Base-by-base conservation (phyloP, 1,284 basidiomycete species). In the Peniophora sp. region DNA sequence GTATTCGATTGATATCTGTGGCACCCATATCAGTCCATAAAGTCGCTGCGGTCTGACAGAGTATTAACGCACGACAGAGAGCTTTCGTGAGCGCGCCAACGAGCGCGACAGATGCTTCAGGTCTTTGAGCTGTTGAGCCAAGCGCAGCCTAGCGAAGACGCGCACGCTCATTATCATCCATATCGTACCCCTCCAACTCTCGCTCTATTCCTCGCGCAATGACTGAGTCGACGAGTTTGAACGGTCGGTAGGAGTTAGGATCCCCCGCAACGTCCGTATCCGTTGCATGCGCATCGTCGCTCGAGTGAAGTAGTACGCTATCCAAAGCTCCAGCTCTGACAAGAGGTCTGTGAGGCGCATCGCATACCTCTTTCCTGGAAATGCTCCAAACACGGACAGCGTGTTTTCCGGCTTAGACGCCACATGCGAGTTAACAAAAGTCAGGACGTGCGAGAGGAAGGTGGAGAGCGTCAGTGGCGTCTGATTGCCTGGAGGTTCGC, bases 351-450 rank as follows among this genome's bases (percentile, higher is more conserved):
- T n/a, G n/a, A 32, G 9, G 52, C 36, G 27, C 36, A 52, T n/a
- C 34, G 48, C 23, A n/a, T 36, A 86, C 84, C 84, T 89, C 63
- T 88, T 87, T 3, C 84, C 84, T 2, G 88, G 87, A 52, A 92
- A 77, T 5, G 92, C 93, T 6, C 85, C 95, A 64, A 94, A 97
- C 44, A 98, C 87, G 3, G 93, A 89, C 16, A 98, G 74, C 5
- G 89, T 83, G 65, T 98, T 99, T 61, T 95, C 92, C 70, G 95
- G 89, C 56, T 88, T 83, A 58, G 85, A 80, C 0, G 94, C 93
- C 53, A 96, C 79, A 68, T 98, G 94, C 1, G 93, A 83, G 61
- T 99, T 98, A 58, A 96, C 72, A 61, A 97, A 97, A 20, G 92
- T 86, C 53, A 97, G 79, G 12, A 97, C 73, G 58, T 92, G 87